These are phyloP conservation scores for Starmera pachycereana DNA, from an alignment of 805 yeast genomes.

Conservation along the genomic window DNA sequence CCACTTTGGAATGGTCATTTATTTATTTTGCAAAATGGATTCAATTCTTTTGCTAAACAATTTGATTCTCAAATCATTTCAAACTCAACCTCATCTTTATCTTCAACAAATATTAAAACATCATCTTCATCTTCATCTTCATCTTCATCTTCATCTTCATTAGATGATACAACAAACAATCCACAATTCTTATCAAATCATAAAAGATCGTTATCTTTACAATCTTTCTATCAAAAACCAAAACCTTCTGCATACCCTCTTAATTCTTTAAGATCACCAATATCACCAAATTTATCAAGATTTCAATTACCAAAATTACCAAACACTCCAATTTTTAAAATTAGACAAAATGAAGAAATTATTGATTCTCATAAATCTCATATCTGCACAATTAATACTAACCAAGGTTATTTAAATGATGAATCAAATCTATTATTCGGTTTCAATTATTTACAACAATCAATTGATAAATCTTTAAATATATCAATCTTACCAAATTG, in stretches of 20 bases:
- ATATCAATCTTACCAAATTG: slow-evolving; percentile 37
- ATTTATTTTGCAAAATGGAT: slow-evolving; percentile 32
- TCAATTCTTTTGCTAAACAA: slow-evolving; percentile 23
- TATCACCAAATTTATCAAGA: slow-evolving; percentile 28
- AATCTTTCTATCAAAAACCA: slow-evolving; percentile 1
- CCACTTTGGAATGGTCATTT: slow-evolving; percentile 30
- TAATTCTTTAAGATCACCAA: slow-evolving; percentile 12
- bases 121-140: slow-evolving; percentile 12
- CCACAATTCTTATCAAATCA: slow-evolving; percentile 5
- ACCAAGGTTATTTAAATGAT: too few species aligned
- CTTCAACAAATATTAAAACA: background rate
- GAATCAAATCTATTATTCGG: too few species aligned
- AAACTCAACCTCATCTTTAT: slow-evolving; percentile 11
- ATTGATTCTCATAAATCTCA: slow-evolving; percentile 10
- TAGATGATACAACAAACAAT: background rate
- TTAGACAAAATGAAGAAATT: slow-evolving; percentile 45
- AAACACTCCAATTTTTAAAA: slow-evolving; percentile 33
- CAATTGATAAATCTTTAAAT: background rate
- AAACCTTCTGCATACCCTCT: slow-evolving; percentile 4
- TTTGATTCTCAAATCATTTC: slow-evolving; percentile 10
- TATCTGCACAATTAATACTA: too few species aligned
- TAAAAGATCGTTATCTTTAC: slow-evolving; percentile 14
- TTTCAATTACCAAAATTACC: slow-evolving; percentile 41
- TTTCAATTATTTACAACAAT: background rate
- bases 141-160: background rate